phyloP scores from a whole-genome alignment of 2,329 filamentous ascomycete species.

The Myriosclerotinia curreyana region DNA sequence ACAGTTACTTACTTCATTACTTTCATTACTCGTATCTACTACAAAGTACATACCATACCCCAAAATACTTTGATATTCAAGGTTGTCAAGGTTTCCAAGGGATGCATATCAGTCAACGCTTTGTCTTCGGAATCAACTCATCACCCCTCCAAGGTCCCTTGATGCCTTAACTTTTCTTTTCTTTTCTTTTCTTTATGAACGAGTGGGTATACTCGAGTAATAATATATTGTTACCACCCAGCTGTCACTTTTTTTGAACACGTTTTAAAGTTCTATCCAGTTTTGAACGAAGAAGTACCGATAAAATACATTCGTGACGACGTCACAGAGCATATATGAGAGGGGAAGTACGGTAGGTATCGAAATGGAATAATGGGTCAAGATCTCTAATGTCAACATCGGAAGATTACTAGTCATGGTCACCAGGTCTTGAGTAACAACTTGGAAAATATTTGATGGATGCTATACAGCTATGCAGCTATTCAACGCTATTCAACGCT shows the following conservation, averaged over 20 bases:
- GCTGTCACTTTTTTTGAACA: conserved; percentile 8
- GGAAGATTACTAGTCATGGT: conserved; percentile 5
- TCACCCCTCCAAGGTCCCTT: conserved; percentile 7
- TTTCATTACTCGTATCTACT: conserved; percentile 6
- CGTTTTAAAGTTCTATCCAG: conserved; percentile 3
- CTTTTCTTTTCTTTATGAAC: not conserved
- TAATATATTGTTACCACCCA: not conserved
- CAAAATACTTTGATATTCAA: conserved; percentile 1
- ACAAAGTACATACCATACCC: too few relatives aligned
- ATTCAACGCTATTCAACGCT: too few relatives aligned
- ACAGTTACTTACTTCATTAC: too few relatives aligned
- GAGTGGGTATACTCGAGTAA: conserved; percentile 16
- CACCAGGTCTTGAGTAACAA: conserved; percentile 10
- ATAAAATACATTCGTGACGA: conserved; percentile 3
- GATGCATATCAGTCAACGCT: conserved; percentile 11
- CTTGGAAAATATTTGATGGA: not conserved
- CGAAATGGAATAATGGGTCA: not conserved
- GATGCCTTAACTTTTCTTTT: not conserved
- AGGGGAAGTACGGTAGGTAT: not conserved
- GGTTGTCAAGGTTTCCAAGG: conserved; percentile 10
- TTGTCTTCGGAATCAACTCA: conserved; percentile 9
- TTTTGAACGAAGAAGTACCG: conserved; percentile 19
- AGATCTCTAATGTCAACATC: not conserved
- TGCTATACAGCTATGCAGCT: not conserved
- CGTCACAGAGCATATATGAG: conserved; percentile 11